These are phyloP conservation scores for Kalanchoe fedtschenkoi DNA, from an alignment of 164 flowering plant species.

Conservation along the genomic window DNA sequence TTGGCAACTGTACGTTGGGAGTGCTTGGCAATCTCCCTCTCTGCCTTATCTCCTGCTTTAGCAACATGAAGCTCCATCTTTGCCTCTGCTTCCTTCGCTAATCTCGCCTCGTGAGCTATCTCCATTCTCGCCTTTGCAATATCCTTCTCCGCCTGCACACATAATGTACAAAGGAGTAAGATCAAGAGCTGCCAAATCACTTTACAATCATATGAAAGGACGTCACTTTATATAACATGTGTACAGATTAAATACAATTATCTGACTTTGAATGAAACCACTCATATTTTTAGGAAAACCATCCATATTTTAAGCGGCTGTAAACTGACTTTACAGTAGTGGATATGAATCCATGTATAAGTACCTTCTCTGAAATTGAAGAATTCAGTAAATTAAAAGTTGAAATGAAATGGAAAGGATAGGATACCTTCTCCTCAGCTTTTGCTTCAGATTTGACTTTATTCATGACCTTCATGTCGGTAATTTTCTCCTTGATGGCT, in stretches of 20 bases:
- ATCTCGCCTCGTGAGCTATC: conserved; percentile 44
- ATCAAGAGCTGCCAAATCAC: too few species aligned
- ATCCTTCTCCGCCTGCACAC: conserved; percentile 49
- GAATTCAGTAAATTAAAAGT: too few species aligned
- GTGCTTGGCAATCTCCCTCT: conserved; percentile 22
- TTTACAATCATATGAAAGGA: too few species aligned
- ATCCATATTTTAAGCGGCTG: too few species aligned
- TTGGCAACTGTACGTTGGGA: not conserved
- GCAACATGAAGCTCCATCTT: conserved; percentile 38
- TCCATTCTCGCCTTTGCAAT: conserved; percentile 39
- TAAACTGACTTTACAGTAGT: too few species aligned
- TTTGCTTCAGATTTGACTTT: conserved; percentile 45
- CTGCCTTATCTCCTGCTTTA: conserved; percentile 26
- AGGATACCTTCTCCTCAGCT: conserved; percentile 60
- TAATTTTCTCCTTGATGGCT: conserved; percentile 46
- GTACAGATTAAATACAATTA: too few species aligned
- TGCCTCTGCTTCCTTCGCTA: conserved; percentile 60
- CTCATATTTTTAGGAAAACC: too few species aligned
- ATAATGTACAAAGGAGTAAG: not conserved
- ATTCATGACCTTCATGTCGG: conserved; percentile 31
- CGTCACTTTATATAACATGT: too few species aligned
- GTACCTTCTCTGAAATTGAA: too few species aligned
- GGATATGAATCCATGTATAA: too few species aligned
- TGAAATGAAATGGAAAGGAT: too few species aligned
- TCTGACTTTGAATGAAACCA: too few species aligned